Base-by-base conservation (phyloP, 352 stramenopile genomes). In the Blastocystis sp. region DNA sequence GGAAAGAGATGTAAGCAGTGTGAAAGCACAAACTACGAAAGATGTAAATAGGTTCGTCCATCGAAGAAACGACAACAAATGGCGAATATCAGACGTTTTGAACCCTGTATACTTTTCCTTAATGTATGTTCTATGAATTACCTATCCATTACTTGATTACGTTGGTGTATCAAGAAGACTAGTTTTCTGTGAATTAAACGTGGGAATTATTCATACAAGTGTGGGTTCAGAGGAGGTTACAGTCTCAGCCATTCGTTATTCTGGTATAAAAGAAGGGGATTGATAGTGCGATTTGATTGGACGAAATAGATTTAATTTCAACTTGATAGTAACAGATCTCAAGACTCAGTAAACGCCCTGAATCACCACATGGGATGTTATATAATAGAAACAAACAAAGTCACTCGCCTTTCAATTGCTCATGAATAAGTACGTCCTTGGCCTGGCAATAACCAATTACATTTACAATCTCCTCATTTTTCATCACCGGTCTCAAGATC, bases 401-500 rank as follows among this genome's bases (percentile, higher is more conserved):
- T 58, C 15, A 64, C 15, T 59, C 59, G 30, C 15, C 27, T 24
- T 59, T 30, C 70, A 81, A 81, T 22, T 56, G 13, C 11, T 81
- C 54, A 40, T 81, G 59, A n/a, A 81, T 42, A 2, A 81, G 33
- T 24, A 81, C 62, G 42, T 81, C 44, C 24, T 81, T 81, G 2
- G 44, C 17, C n/a, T 81, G 70, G 9, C 44, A 81, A 27, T 81
- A 81, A 7, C 19, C 42, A 15, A 81, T 33, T 2, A 81, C 48
- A 35, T 81, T 81, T 4, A 81, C 51, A 81, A 81, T 81, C 70
- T 81, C 70, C 44, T 81, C 70, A 40, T 81, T 64, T 27, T 81
- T 81, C 70, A 81, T 81, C 70, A 81, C 22, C 24, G 70, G 70
- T n/a, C 70, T 40, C 9, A 81, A 35, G 24, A 81, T 51, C 24